Conservation (phyloP, 257 asterid species). For the Avicennia marina region DNA sequence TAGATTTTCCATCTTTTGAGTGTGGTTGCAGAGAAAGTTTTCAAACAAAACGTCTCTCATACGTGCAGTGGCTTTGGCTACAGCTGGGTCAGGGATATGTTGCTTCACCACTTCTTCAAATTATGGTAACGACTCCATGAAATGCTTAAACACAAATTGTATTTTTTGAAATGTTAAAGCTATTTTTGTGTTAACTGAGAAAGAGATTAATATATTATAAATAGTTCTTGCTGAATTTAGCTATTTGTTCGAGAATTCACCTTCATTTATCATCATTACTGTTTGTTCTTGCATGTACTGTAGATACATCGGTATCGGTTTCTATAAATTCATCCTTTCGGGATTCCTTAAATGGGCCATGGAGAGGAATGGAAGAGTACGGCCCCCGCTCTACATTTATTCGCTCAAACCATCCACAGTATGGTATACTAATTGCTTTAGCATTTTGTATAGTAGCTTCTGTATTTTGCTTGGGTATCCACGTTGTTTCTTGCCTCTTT, state of each 20-base stretch:
- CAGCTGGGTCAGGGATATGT: conserved; percentile 55
- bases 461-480: neutral
- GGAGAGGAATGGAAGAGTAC: conserved; percentile 36
- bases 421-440: conserved; percentile 35
- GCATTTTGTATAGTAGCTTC: neutral
- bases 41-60: conserved; percentile 33
- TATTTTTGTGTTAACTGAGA: neutral
- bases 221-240: neutral
- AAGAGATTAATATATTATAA: neutral
- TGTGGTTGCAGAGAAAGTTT: conserved; percentile 41
- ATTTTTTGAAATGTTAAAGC: neutral
- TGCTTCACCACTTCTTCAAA: conserved; percentile 31
- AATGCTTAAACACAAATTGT: neutral
- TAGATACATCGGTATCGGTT: conserved; percentile 37
- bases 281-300: neutral
- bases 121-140: conserved; percentile 33
- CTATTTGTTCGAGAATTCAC: neutral
- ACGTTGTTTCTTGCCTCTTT: neutral
- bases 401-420: conserved; percentile 25
- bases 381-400: conserved; percentile 18
- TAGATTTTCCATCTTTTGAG: neutral
- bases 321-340: conserved; percentile 32
- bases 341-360: conserved; percentile 34
- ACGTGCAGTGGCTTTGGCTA: conserved; percentile 46
- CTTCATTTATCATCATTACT: neutral